Conservation (phyloP, 345 rosid genomes). For the Arabis hirsuta region DNA sequence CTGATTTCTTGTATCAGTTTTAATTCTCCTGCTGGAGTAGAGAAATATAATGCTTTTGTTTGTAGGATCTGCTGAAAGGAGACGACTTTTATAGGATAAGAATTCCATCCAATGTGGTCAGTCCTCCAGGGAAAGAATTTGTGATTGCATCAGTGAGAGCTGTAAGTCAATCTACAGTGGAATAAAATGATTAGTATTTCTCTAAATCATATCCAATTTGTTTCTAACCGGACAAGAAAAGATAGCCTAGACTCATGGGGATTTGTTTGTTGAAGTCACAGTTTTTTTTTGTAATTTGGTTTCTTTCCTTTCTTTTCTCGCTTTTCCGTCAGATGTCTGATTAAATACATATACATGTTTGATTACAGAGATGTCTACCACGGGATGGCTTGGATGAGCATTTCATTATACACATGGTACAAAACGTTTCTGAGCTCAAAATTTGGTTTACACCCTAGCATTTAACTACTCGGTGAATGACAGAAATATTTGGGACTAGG, state of each 20-base stretch:
- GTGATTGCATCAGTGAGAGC: conserved; percentile 85
- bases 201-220: not conserved
- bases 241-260: conserved; percentile 4
- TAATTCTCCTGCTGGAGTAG: conserved; percentile 3
- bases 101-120: conserved; percentile 83
- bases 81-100: conserved; percentile 93
- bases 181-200: not conserved
- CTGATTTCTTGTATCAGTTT: not conserved
- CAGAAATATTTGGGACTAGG: not conserved
- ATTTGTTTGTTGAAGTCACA: conserved; percentile 3
- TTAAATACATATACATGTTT: conserved; percentile 13
- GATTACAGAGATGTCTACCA: conserved; percentile 83
- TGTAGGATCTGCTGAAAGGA: conserved; percentile 70
- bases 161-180: conserved; percentile 51
- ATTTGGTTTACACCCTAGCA: not conserved
- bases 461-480: conserved; percentile 3
- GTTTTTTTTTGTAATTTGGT: conserved; percentile 10
- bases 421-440: not conserved
- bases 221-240: not conserved
- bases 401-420: conserved; percentile 85
- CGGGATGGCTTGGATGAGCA: conserved; percentile 85
- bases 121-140: conserved; percentile 73
- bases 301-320: not conserved
- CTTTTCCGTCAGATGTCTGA: not conserved
- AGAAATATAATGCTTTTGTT: conserved; percentile 21